phyloP scores from a whole-genome alignment of 768 basidiomycete species.

The Lactifluus subvellereus region DNA sequence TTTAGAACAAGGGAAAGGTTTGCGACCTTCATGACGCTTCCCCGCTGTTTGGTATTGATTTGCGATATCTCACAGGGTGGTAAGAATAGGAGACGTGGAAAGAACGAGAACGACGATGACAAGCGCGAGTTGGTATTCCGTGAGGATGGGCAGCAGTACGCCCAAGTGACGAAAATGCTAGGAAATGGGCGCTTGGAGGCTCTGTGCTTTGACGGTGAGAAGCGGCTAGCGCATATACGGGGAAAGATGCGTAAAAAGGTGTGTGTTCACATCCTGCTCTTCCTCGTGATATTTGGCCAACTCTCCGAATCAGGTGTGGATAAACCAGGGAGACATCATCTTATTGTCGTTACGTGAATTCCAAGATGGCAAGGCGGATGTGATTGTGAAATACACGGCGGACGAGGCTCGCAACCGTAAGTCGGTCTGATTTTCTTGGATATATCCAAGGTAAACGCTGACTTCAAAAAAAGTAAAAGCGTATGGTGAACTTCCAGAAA shows the following conservation, averaged over 20 bases:
- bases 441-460: background rate
- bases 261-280: constrained; percentile 25
- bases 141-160: constrained; percentile 99
- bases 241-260: constrained; percentile 99
- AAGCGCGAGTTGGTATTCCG: constrained; percentile 98
- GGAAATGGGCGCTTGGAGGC: constrained; percentile 97
- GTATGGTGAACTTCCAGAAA: constrained; percentile 95
- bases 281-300: background rate
- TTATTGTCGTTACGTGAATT: constrained; percentile 94
- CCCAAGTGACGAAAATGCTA: constrained; percentile 97
- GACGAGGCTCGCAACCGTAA: constrained; percentile 83
- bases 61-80: constrained; percentile 62
- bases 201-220: constrained; percentile 97
- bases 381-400: constrained; percentile 97
- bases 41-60: constrained; percentile 7
- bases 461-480: constrained; percentile 65
- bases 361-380: constrained; percentile 99
- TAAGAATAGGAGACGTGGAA: constrained; percentile 98
- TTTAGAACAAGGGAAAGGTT: constrained; percentile 74
- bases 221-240: constrained; percentile 93
- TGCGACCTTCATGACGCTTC: background rate
- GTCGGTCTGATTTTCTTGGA: constrained; percentile 27
- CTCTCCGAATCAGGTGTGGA: constrained; percentile 74
- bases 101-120: constrained; percentile 99
- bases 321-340: constrained; percentile 97